A percentile compares a stretch with the other conserved stretches of the same genome.
phyloP scores from a whole-genome alignment of 805 yeast species.

The Ogataea zsoltii region DNA sequence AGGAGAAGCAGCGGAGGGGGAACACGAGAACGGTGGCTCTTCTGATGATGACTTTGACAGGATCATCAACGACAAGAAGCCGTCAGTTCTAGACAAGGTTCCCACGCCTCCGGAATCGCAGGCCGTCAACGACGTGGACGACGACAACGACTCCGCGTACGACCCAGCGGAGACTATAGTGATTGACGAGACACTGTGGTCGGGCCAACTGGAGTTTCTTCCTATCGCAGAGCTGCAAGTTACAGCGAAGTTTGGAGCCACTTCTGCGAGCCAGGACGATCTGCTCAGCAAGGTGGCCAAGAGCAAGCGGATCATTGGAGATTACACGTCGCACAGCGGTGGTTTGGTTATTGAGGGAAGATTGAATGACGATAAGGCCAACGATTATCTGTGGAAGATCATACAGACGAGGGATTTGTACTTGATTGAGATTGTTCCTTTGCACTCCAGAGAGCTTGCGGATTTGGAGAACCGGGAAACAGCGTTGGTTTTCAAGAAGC shows the following conservation, averaged over 20 bases:
- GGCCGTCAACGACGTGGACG: conserved; percentile 9
- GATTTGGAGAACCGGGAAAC: conserved; percentile 29
- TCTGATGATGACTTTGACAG: conserved; percentile 20
- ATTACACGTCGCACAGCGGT: conserved; percentile 12
- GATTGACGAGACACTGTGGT: conserved; percentile 22
- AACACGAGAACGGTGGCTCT: conserved; percentile 2
- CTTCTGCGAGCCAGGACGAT: conserved; percentile 14
- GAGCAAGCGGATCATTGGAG: conserved; percentile 19
- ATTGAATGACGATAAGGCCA: conserved; percentile 54
- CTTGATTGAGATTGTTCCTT: conserved; percentile 43
- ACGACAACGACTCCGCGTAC: conserved; percentile 19
- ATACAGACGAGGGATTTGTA: conserved; percentile 52
- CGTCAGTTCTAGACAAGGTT: conserved; percentile 6
- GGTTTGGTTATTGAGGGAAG: conserved; percentile 61
- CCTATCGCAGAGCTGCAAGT: conserved; percentile 18
- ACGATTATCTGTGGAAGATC: conserved; percentile 52
- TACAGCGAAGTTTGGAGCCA: conserved; percentile 16
- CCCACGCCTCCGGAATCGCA: conserved; percentile 20
- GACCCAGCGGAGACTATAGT: conserved; percentile 28
- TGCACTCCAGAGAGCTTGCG: conserved; percentile 18
- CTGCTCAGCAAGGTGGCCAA: conserved; percentile 13
- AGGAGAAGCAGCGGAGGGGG: conserved; percentile 6
- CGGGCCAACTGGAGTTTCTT: conserved; percentile 24
- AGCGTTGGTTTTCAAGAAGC: conserved; percentile 29
- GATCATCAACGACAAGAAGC: conserved; percentile 15